A percentile compares a stretch with the other conserved stretches of the same genome.
Conservation (phyloP, 2,329 filamentous ascomycete species). For the Alternaria gansuensis region DNA sequence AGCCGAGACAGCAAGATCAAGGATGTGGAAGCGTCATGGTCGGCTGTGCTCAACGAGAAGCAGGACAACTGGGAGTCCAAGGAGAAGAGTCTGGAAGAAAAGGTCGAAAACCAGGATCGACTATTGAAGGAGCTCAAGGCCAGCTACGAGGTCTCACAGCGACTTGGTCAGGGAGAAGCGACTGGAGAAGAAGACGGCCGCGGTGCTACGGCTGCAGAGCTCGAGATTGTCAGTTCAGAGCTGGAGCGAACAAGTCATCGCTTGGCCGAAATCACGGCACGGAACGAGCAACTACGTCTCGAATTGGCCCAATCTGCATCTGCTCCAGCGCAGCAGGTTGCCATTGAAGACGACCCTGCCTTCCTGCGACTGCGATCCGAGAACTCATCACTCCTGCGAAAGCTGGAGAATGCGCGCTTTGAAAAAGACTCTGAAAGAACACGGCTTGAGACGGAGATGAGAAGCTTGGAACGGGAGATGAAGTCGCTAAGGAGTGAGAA, state of each 20-base stretch:
- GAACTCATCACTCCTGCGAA: constrained; percentile 89
- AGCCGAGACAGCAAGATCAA: constrained; percentile 81
- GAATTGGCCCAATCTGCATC: constrained; percentile 91
- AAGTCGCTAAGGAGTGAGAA: constrained; percentile 79
- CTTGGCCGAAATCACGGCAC: constrained; percentile 87
- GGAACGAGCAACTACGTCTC: constrained; percentile 90
- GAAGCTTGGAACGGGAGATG: constrained; percentile 81
- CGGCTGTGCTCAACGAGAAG: constrained; percentile 88
- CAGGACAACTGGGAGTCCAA: constrained; percentile 96
- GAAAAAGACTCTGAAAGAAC: constrained; percentile 85
- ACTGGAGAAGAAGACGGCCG: constrained; percentile 65
- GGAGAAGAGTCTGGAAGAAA: constrained; percentile 89
- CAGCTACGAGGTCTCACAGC: constrained; percentile 94
- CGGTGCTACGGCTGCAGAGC: constrained; percentile 83
- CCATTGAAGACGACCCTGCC: constrained; percentile 85
- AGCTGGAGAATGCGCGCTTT: constrained; percentile 81
- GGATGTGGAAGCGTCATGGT: constrained; percentile 90
- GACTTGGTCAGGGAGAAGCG: constrained; percentile 77
- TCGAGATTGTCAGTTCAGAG: constrained; percentile 92
- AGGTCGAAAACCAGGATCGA: constrained; percentile 91
- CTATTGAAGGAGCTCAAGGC: constrained; percentile 94
- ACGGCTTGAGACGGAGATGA: constrained; percentile 76
- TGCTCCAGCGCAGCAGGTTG: constrained; percentile 66
- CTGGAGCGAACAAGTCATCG: constrained; percentile 87
- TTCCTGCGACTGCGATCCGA: constrained; percentile 90